Base-by-base conservation (phyloP, 2,329 filamentous ascomycete genomes). In the Colletotrichum gigasporum region DNA sequence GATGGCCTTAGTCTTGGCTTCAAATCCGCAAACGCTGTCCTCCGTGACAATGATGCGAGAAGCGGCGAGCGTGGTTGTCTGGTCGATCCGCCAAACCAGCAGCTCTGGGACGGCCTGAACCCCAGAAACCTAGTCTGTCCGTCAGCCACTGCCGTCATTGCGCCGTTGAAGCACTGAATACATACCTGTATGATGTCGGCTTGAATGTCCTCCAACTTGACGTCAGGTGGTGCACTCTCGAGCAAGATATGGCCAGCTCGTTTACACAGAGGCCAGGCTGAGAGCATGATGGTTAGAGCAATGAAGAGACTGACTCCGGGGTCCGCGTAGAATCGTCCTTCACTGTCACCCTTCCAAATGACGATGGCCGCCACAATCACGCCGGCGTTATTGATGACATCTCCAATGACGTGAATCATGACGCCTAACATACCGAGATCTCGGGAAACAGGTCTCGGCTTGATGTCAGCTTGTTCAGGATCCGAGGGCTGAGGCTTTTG, bases 311-410 rank as follows among this genome's bases (percentile, higher is more conserved):
- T 87, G 32, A 90, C 84, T 3, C 83, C 89, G 0, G 91, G 91
- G 71, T 94, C 91, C 5, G 89, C 90, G 69, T 93, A 94, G 78
- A 85, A 92, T 32, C 89, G 82, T 3, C 75, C 80, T 1, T 85
- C 79, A 28, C 84, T 87, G 28, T 82, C 72, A 0, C 84, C 80
- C 60, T 88, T 80, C 91, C 90, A 93, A 73, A 94, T 90, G 30
- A 92, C 81, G 2, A 90, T 71, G 0, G 89, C 90, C 1, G 90
- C 85, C 34, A 90, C 79, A 50, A 93, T 92, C 63, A 94, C 91
- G 9, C 90, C 91, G 10, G 93, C 74, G 69, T 94, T 94, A 77
- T 93, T 94, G 67, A 91, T 81, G 5, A 90, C 90, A 70, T 94
- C 91, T 30, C 90, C 89, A 3, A 91, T 71, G 24, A 94, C 85